Evolutionary conservation across 192 early-diverging fungal species (phyloP).

Genomic region (Backusella macrospora): DNA sequence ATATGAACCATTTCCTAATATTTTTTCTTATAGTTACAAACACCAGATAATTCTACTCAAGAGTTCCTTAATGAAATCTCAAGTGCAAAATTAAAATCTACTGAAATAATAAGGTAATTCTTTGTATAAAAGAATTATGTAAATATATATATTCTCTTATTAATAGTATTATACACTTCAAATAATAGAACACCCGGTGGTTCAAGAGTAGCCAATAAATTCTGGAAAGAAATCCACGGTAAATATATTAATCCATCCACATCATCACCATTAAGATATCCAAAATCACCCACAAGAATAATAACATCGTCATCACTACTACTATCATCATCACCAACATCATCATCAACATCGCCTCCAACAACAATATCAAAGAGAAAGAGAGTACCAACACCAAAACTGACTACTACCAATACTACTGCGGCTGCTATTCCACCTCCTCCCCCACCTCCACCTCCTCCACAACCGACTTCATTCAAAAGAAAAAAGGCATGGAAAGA

Average conservation of each 20-base stretch:
- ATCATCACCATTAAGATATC: neutral
- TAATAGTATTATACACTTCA: no score
- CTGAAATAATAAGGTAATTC: conserved; percentile 10
- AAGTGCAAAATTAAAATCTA: conserved; percentile 17
- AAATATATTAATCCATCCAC: neutral
- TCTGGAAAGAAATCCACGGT: conserved; percentile 25
- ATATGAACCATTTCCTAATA: no score
- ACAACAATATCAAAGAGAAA: neutral
- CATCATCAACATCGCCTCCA: neutral
- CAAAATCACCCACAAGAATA: neutral
- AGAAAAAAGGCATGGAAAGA: conserved; percentile 1
- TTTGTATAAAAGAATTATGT: no score
- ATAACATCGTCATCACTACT: neutral
- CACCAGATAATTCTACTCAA: neutral
- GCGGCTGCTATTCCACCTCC: neutral
- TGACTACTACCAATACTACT: neutral
- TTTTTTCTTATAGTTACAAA: neutral
- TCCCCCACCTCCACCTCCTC: neutral
- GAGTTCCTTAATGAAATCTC: conserved; percentile 16
- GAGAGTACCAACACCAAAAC: neutral
- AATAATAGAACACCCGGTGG: conserved; percentile 20
- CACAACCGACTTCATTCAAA: neutral
- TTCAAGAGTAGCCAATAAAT: neutral
- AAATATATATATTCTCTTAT: no score
- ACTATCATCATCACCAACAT: neutral